phyloP scores from a whole-genome alignment of 2,329 filamentous ascomycete genomes.

The Verticillium albo-atrum region DNA sequence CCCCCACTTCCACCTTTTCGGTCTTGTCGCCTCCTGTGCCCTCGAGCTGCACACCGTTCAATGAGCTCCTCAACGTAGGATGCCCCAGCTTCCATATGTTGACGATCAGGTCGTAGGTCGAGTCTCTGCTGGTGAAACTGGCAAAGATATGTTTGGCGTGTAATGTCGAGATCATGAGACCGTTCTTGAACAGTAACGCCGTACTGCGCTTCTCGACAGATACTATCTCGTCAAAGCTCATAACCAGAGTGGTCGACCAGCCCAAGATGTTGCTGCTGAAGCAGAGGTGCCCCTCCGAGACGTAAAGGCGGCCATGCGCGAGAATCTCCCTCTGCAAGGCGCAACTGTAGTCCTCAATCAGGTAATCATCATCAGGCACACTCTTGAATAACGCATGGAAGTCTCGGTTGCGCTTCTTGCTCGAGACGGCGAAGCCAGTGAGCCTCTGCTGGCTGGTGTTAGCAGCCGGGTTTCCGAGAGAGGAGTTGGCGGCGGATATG shows the following conservation, averaged over 20 bases:
- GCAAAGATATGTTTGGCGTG: slow-evolving; percentile 96
- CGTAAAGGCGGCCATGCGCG: slow-evolving; percentile 87
- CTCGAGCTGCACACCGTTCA: slow-evolving; percentile 82
- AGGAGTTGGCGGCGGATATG: slow-evolving; percentile 64
- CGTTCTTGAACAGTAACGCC: slow-evolving; percentile 92
- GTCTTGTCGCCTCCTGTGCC: slow-evolving; percentile 86
- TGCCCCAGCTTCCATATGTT: slow-evolving; percentile 98
- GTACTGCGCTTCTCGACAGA: slow-evolving; percentile 97
- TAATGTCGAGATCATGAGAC: slow-evolving; percentile 91
- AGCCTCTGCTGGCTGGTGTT: slow-evolving; percentile 67
- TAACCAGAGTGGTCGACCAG: slow-evolving; percentile 95
- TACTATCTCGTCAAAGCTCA: slow-evolving; percentile 97
- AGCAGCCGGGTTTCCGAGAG: slow-evolving; percentile 61
- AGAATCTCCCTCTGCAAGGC: slow-evolving; percentile 94
- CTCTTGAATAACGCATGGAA: slow-evolving; percentile 94
- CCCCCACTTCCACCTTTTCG: slow-evolving; percentile 64
- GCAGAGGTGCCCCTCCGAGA: slow-evolving; percentile 95
- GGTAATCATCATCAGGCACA: slow-evolving; percentile 94
- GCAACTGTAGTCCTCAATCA: slow-evolving; percentile 98
- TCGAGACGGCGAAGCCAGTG: slow-evolving; percentile 93
- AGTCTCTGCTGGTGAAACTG: slow-evolving; percentile 89
- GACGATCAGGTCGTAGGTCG: slow-evolving; percentile 93
- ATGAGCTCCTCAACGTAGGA: slow-evolving; percentile 81
- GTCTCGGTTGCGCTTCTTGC: slow-evolving; percentile 91
- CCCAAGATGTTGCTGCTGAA: slow-evolving; percentile 99